These are phyloP conservation scores for Coemansia sp. DNA, from an alignment of 192 early-diverging fungal genomes.

Conservation along the genomic window DNA sequence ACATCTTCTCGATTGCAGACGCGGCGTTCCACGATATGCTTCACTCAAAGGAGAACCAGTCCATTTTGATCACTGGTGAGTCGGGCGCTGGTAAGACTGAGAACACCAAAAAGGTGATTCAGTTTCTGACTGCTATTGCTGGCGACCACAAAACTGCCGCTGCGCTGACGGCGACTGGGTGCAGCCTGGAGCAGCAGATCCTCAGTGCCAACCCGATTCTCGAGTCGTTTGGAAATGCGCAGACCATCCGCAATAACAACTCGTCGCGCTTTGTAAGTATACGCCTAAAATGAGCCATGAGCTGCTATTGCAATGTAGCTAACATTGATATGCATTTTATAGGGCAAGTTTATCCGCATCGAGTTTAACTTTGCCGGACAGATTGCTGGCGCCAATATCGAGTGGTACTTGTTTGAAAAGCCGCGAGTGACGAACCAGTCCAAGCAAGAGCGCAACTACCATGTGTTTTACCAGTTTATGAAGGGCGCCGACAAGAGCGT, in stretches of 20 bases:
- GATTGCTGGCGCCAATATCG: slow-evolving; percentile 95
- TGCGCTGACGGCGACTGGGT: slow-evolving; percentile 31
- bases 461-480: slow-evolving; percentile 98
- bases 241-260: slow-evolving; percentile 98
- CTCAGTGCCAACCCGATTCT: slow-evolving; percentile 96
- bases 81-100: slow-evolving; percentile 99
- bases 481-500: slow-evolving; percentile 72
- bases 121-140: slow-evolving; percentile 92
- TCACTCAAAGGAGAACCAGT: slow-evolving; percentile 89
- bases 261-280: slow-evolving; percentile 86
- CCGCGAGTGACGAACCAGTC: slow-evolving; percentile 93
- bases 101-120: slow-evolving; percentile 99
- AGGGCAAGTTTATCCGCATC: slow-evolving; percentile 97
- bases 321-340: neutral
- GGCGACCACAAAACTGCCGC: slow-evolving; percentile 53
- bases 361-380: slow-evolving; percentile 85
- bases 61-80: slow-evolving; percentile 98
- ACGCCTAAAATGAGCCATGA: neutral
- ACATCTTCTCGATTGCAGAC: slow-evolving; percentile 92
- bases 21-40: slow-evolving; percentile 95
- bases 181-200: slow-evolving; percentile 85
- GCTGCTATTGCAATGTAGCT: neutral
- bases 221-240: slow-evolving; percentile 98
- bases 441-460: slow-evolving; percentile 90
- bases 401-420: slow-evolving; percentile 96